Evolutionary conservation across 2,329 filamentous ascomycete species (phyloP), one percentile per base, ranked within the genome.

Genomic region (Seiridium cupressi): DNA sequence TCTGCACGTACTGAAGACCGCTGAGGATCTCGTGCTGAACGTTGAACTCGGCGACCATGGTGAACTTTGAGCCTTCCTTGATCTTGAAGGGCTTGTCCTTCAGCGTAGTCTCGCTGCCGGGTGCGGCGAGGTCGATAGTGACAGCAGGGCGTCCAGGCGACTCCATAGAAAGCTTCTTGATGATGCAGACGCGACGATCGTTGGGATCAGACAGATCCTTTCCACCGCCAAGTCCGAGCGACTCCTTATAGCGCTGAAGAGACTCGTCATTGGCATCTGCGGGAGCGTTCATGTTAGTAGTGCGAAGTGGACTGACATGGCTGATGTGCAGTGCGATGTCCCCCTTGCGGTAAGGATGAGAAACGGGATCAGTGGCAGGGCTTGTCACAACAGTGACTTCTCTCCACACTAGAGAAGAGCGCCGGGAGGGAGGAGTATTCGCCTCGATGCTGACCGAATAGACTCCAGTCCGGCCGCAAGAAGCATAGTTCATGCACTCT

Each of bases 1-100:
- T 85, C 80, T 99, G 95, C 60, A 99, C 86, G 76, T 98, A 99
- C 81, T 97, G 96, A 73, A 99, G 80, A 51, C 95, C 95, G 69
- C 91, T 95, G 59, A 98, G 85, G 66, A 99, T 94, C 78, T 98
- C 91, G 76, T 97, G 93, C 82, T 99, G 93, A 51, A 99, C 95
- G 80, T 93, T 90, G 84, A 98, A 99, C 63, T 87, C 86, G 61
- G 90, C 93, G 74, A 91, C 93, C 91, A 98, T 98, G 77, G 90
- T 92, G 81, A 98, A 99, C 69, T 87, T 90, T 68, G 90, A 87
- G 59, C 92, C 93, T 78, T 98, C 95, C 84, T 98, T 99, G 82
- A 99, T 97, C 73, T 86, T 94, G 82, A 99, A 99, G 11, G 95
- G 95, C 74, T 95, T 90, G 73, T 92, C 84, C 81, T 96, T 96